Conservation (phyloP, 2,329 filamentous ascomycete genomes). For the Leptographium lundbergii region DNA sequence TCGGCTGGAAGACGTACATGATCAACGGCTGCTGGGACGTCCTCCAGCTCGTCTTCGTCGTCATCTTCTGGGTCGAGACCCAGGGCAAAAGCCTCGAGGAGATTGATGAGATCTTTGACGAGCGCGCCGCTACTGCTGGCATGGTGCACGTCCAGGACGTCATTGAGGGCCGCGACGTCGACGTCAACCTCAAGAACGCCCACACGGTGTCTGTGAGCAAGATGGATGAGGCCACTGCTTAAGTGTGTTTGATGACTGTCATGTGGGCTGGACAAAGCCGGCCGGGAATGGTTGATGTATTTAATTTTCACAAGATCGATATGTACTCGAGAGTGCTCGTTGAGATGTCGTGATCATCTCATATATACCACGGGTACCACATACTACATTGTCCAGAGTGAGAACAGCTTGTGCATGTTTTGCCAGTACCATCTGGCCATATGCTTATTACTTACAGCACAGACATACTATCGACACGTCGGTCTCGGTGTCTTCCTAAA, state of each 20-base stretch:
- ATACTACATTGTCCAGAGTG: background rate
- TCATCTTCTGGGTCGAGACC: constrained; percentile 35
- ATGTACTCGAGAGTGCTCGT: background rate
- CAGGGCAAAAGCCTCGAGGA: constrained; percentile 18
- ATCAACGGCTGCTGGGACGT: constrained; percentile 29
- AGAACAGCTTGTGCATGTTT: no score
- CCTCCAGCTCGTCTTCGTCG: constrained; percentile 27
- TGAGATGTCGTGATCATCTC: background rate
- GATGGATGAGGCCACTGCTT: background rate
- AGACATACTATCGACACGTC: no score
- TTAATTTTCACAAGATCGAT: background rate
- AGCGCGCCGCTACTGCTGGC: background rate
- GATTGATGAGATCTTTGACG: constrained; percentile 30
- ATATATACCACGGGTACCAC: background rate
- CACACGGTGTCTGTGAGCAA: background rate
- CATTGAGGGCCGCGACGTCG: background rate
- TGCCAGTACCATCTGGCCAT: no score
- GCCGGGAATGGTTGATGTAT: background rate
- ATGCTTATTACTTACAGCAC: no score
- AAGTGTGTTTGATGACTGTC: background rate
- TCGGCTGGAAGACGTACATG: constrained; percentile 38
- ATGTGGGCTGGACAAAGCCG: background rate
- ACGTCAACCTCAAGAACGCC: background rate
- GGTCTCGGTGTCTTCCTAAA: no score
- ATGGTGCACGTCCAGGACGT: background rate